Conservation (phyloP, 306 rosid genomes). For the Vigna radiata region DNA sequence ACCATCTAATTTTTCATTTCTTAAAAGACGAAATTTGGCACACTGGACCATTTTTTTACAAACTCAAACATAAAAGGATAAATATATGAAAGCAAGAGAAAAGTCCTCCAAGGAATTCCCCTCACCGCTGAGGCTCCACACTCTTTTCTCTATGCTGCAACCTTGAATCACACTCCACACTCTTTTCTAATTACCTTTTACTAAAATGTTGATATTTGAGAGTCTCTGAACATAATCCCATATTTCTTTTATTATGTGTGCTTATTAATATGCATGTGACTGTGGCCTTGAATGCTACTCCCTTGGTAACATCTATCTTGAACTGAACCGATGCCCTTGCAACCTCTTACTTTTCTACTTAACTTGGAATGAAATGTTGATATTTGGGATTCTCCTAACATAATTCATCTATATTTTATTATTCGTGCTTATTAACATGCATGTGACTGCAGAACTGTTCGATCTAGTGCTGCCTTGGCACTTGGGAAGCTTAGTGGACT, state of each 20-base stretch:
- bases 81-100: neutral
- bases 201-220: too few species aligned
- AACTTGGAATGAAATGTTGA: neutral
- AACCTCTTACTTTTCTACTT: neutral
- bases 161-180: too few species aligned
- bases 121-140: neutral
- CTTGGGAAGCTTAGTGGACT: conserved; percentile 98
- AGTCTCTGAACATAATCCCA: too few species aligned
- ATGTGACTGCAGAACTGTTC: conserved; percentile 77
- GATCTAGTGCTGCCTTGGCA: conserved; percentile 91
- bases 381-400: neutral
- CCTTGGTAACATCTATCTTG: neutral
- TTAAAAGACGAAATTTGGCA: neutral
- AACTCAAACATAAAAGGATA: neutral
- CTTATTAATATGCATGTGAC: too few species aligned
- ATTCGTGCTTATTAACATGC: conserved; percentile 32
- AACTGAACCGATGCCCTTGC: neutral
- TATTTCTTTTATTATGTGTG: too few species aligned
- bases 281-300: neutral
- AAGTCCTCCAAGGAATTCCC: neutral
- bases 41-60: neutral
- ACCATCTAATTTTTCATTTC: neutral
- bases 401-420: conserved; percentile 35
- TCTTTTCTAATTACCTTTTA: too few species aligned
- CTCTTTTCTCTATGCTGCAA: neutral